Base-by-base conservation (phyloP, 1,139 yeast genomes). In the Zygoascus hellenicus region DNA sequence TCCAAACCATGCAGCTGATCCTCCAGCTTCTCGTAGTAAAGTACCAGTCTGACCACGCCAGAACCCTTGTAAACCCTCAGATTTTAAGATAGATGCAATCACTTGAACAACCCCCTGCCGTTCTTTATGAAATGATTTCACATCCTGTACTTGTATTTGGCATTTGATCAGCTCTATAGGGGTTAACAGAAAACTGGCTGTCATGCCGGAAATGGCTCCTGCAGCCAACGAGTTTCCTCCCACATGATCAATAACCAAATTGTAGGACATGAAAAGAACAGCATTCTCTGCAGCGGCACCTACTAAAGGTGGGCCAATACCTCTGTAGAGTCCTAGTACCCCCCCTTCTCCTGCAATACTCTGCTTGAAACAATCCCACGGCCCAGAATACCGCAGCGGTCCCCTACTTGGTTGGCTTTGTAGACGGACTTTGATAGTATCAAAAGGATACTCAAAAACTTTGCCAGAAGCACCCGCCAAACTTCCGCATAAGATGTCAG, bases 1-100 rank as follows among this genome's bases (percentile, higher is more conserved):
- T 0, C 96, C 94, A 67, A 90, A 90, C 97, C 97, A 90, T 2
- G 92, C 81, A 3, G 95, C 87, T 1, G 96, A 86, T 5, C 97
- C 97, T 22, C 89, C 82, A 34, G 87, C 76, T 64, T 90, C 97
- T 58, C 97, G 75, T 2, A 86, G 54, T 48, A 88, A 68, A 0
- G 97, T 90, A n/a, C 95, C 83, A 0, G 80, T 71, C 55, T 89
- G 89, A 1, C 97, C 97, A 51, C 78, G 78, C 96, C 96, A 90
- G 51, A 82, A 68, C 0, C 86, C 86, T 13, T 51, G 47, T 0
- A 86, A 9, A 0, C 97, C 97, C 13, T 76, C 72, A 3, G 67
- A 64, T 10, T 56, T 58, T 26, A 54, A 49, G 2, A 57, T 52
- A 11, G 11, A 9, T 10, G 28, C n/a, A 9, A 48, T 13, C 5